Evolutionary conservation across 1,139 yeast genomes (phyloP), one percentile per base, ranked within the genome.

Genomic region (Geotrichum histeridarum): DNA sequence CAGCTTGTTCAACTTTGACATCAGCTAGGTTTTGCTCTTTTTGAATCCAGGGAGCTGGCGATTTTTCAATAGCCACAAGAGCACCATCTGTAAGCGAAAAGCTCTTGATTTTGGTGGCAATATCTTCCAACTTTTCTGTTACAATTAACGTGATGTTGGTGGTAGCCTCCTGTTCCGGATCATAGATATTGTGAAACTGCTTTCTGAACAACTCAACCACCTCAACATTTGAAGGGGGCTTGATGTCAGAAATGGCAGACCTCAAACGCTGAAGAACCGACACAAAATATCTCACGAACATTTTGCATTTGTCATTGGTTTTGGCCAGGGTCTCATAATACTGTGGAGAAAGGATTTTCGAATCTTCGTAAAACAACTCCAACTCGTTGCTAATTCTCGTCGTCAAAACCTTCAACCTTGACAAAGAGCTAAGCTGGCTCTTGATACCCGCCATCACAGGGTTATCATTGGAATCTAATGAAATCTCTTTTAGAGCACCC

Each of bases 21-120:
- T 57, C 54, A 15, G 54, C 56, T 12, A 64, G 55, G 9, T 57
- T 54, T 8, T 37, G 32, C 11, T 61, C 60, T 36, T 59, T 59
- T 27, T 54, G 41, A 3, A 30, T 45, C 68, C 68, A 65, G 1
- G 69, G 68, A 8, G 61, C 44, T 5, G 30, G 11, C 1, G 61
- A 57, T 27, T 50, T 54, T 15, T 42, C 41, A 32, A 48, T 14
- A 8, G 27, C 18, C 9, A 17, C 32, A 30, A 46, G 33, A 4
- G 42, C 37, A 33, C 38, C 33, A 22, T 50, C 51, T 1, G 42
- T 42, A 8, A 44, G 17, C 2, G 46, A 30, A 8, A 50, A 36
- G 11, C 27, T 18, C 30, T 47, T 45, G 27, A 50, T 32, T 6
- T 38, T 27, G 7, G 31, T 42, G 12, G 42, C 30, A 4, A 53